A percentile compares a stretch with the other conserved stretches of the same genome.
Conservation (phyloP, 2,329 filamentous ascomycete genomes). For the Botrytis tulipae region DNA sequence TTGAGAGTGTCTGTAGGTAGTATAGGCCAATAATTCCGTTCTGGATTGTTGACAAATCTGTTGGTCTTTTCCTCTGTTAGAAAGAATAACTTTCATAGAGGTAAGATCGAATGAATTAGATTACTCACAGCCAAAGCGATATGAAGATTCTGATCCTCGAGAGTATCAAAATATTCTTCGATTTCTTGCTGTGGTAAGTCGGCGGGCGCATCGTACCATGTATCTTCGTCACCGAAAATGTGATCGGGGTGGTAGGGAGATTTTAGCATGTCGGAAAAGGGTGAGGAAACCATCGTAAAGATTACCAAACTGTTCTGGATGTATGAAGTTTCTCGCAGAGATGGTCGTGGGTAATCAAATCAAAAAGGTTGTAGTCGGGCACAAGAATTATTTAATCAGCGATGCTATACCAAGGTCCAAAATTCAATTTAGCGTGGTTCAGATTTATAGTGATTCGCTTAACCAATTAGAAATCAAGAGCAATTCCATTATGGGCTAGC, state of each 20-base stretch:
- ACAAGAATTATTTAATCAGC: neutral
- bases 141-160: neutral
- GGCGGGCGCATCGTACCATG: neutral
- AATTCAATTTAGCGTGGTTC: neutral
- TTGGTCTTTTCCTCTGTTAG: neutral
- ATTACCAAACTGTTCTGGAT: neutral
- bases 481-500: neutral
- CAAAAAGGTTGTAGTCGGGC: neutral
- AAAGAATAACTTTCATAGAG: neutral
- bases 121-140: neutral
- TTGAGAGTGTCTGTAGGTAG: neutral
- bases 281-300: neutral
- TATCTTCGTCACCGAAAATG: neutral
- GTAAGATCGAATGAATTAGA: neutral
- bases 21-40: neutral
- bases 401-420: rapidly evolving
- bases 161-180: neutral
- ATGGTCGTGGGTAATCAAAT: neutral
- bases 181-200: neutral
- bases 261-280: neutral
- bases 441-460: neutral
- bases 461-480: neutral
- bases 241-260: neutral
- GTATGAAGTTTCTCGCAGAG: neutral
- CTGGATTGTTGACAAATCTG: neutral